Conservation (phyloP, 2,329 filamentous ascomycete genomes). For the Macroventuria anomochaeta region DNA sequence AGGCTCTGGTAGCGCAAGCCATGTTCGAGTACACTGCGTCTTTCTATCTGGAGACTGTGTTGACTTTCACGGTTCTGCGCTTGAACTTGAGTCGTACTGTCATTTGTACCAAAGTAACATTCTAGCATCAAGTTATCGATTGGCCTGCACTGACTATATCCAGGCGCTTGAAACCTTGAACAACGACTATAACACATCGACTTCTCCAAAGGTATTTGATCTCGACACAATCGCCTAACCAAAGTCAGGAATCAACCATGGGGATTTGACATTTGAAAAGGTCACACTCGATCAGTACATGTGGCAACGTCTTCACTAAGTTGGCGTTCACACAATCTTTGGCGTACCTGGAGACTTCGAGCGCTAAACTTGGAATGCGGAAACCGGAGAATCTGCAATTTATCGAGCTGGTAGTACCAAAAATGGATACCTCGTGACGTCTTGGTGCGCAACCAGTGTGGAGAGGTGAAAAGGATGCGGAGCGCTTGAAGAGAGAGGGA, state of each 20-base stretch:
- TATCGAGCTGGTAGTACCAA: slow-evolving; percentile 51
- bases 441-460: slow-evolving; percentile 45
- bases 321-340: slow-evolving; percentile 51
- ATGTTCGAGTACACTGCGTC: too few relatives aligned
- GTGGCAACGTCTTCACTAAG: slow-evolving; percentile 52
- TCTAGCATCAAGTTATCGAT: not conserved
- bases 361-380: slow-evolving; percentile 39
- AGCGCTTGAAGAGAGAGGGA: slow-evolving; percentile 49
- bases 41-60: not conserved
- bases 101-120: not conserved
- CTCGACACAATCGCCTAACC: not conserved
- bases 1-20: not conserved
- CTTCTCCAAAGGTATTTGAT: not conserved
- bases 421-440: slow-evolving; percentile 50
- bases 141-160: not conserved
- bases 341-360: slow-evolving; percentile 47
- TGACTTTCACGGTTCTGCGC: not conserved
- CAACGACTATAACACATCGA: not conserved
- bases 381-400: slow-evolving; percentile 47
- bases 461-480: slow-evolving; percentile 43
- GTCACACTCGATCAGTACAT: slow-evolving; percentile 53
- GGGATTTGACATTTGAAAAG: slow-evolving; percentile 29
- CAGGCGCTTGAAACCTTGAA: not conserved
- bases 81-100: not conserved
- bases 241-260: not conserved